Conservation (phyloP, 1,284 basidiomycete species). For the Ceratobasidium theobromae region DNA sequence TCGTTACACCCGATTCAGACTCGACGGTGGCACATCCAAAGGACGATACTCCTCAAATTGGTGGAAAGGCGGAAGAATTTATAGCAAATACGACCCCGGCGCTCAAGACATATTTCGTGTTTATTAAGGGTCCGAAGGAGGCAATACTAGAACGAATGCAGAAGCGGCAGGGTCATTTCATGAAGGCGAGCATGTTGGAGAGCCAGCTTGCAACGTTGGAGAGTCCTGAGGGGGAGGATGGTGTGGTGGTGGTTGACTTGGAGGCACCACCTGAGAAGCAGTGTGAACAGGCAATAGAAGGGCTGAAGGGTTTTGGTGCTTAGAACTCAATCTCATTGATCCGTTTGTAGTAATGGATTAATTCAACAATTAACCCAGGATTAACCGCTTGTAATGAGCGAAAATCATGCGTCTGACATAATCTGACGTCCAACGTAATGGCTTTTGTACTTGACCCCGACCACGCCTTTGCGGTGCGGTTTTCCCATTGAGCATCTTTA, state of each 20-base stretch:
- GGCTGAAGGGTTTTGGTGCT: constrained; percentile 38
- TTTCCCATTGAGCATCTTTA: neutral
- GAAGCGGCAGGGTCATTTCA: constrained; percentile 77
- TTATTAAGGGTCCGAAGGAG: constrained; percentile 69
- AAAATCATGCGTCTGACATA: neutral
- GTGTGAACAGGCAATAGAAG: constrained; percentile 46
- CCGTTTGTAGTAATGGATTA: neutral
- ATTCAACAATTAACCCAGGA: neutral
- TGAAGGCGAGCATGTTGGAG: constrained; percentile 86
- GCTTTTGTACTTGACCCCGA: neutral
- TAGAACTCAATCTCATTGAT: neutral
- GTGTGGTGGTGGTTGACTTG: constrained; percentile 66
- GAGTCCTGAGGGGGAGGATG: constrained; percentile 63
- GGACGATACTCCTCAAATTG: constrained; percentile 32
- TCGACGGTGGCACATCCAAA: constrained; percentile 37
- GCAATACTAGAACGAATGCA: constrained; percentile 70
- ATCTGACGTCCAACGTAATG: neutral
- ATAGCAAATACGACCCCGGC: constrained; percentile 40
- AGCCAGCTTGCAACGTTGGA: constrained; percentile 83
- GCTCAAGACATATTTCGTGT: constrained; percentile 73
- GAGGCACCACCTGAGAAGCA: constrained; percentile 62
- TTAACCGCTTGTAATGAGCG: neutral
- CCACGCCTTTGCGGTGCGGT: neutral
- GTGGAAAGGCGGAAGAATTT: constrained; percentile 5
- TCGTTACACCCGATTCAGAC: constrained; percentile 42